Evolutionary conservation across 768 basidiomycete species (phyloP).

Genomic region (Boletellus emodensis): DNA sequence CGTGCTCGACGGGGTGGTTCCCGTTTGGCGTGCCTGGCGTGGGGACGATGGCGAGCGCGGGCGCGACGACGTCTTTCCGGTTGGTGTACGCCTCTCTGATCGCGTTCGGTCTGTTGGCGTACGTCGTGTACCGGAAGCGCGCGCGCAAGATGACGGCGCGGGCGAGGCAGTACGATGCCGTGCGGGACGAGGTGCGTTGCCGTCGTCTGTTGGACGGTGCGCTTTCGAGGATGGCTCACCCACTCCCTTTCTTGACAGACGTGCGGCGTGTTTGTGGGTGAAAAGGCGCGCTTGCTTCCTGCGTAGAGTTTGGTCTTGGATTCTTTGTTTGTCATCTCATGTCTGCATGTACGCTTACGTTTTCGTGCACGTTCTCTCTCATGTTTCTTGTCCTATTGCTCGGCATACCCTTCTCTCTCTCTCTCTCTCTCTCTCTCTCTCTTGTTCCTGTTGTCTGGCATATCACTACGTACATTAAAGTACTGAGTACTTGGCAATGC

Average conservation of each 20-base stretch:
- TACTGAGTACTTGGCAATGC: no score
- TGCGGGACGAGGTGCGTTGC: slow-evolving; percentile 11
- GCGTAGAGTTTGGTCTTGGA: no score
- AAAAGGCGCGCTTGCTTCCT: slow-evolving; percentile 23
- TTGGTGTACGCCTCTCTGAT: slow-evolving; percentile 7
- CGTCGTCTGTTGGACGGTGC: background rate
- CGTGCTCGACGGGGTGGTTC: slow-evolving; percentile 33
- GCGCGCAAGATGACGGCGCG: slow-evolving; percentile 5
- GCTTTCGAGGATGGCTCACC: no score
- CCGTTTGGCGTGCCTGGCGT: slow-evolving; percentile 10
- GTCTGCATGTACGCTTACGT: no score
- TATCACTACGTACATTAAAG: no score
- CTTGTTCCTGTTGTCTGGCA: no score
- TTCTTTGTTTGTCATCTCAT: no score
- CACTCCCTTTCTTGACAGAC: background rate
- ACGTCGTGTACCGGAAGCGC: slow-evolving; percentile 13
- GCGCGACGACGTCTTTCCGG: background rate
- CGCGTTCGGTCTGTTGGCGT: slow-evolving; percentile 10
- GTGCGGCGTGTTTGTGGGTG: slow-evolving; percentile 10
- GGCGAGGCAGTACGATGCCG: slow-evolving; percentile 1
- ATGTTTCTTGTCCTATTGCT: no score
- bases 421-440: no score
- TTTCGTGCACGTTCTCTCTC: no score
- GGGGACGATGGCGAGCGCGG: slow-evolving; percentile 1
- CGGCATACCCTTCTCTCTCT: no score